Evolutionary conservation across 2,329 filamentous ascomycete species (phyloP).

Genomic region (Aspergillus sp.): DNA sequence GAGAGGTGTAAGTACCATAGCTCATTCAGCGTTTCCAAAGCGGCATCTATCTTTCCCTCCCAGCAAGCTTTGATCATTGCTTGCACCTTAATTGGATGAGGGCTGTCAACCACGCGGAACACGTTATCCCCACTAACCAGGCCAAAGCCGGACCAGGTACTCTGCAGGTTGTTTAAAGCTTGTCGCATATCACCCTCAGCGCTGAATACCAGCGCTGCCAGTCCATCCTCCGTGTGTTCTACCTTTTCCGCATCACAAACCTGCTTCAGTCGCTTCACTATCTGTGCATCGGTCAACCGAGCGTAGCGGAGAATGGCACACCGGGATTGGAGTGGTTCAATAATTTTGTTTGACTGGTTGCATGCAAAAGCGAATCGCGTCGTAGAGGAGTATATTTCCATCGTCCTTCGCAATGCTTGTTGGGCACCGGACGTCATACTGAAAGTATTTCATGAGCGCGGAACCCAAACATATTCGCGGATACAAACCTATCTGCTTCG

Average conservation of each 20-base stretch:
- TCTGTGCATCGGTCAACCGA: slow-evolving; percentile 85
- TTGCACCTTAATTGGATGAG: slow-evolving; percentile 97
- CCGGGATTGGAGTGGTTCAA: slow-evolving; percentile 95
- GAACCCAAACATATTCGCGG: background rate
- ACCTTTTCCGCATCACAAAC: slow-evolving; percentile 92
- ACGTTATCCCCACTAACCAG: slow-evolving; percentile 98
- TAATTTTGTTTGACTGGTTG: slow-evolving; percentile 99
- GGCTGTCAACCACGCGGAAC: slow-evolving; percentile 94
- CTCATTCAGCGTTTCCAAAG: slow-evolving; percentile 82
- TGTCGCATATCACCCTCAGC: slow-evolving; percentile 99
- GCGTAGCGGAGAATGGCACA: slow-evolving; percentile 95
- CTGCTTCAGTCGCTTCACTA: slow-evolving; percentile 86
- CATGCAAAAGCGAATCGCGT: slow-evolving; percentile 97
- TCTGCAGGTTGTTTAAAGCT: slow-evolving; percentile 97
- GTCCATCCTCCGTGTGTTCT: slow-evolving; percentile 85
- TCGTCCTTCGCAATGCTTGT: slow-evolving; percentile 89
- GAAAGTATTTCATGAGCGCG: background rate
- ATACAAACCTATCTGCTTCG: slow-evolving; percentile 75
- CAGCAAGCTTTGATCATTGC: slow-evolving; percentile 98
- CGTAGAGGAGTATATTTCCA: slow-evolving; percentile 98
- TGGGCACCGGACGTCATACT: slow-evolving; percentile 95
- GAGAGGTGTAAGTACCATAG: slow-evolving; percentile 64
- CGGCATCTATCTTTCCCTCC: slow-evolving; percentile 85
- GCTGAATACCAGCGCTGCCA: slow-evolving; percentile 94
- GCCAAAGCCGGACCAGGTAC: slow-evolving; percentile 87